phyloP scores from a whole-genome alignment of 73 alveolate genomes.

The Paramecium pentaurelia region DNA sequence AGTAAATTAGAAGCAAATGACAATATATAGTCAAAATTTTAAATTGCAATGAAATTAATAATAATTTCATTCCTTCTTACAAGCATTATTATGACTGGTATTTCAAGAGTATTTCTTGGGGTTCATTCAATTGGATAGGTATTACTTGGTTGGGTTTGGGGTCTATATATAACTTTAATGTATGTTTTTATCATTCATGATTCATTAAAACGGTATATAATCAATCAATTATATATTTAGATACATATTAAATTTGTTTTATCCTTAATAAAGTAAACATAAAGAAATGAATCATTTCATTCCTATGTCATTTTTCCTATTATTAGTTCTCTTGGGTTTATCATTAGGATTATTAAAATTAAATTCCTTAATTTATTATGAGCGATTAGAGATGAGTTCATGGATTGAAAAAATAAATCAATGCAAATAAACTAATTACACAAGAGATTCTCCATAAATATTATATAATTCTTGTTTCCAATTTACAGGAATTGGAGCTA shows the following conservation, averaged over 20 bases:
- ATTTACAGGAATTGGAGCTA: not conserved
- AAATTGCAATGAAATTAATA: not conserved
- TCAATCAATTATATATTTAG: not conserved
- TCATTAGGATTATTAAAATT: not conserved
- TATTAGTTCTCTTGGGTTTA: not conserved
- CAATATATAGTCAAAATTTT: not conserved
- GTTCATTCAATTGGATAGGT: slow-evolving; percentile 54
- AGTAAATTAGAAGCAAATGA: not conserved
- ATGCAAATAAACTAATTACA: not conserved
- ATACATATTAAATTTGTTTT: not conserved
- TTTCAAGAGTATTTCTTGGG: slow-evolving; percentile 49
- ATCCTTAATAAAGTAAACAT: not conserved
- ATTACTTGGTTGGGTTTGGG: slow-evolving; percentile 39
- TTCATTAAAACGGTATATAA: not conserved
- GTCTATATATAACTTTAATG: not conserved
- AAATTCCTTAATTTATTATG: not conserved
- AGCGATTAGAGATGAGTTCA: not conserved
- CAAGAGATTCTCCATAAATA: not conserved
- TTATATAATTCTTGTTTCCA: not conserved
- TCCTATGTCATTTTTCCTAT: not conserved
- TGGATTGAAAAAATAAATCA: not conserved
- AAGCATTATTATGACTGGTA: slow-evolving; percentile 26
- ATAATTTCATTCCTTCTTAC: not conserved
- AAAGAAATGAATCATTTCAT: not conserved
- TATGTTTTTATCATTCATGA: not conserved